Evolutionary conservation across 2,329 filamentous ascomycete genomes (phyloP).

Genomic region (Cercospora sp.): DNA sequence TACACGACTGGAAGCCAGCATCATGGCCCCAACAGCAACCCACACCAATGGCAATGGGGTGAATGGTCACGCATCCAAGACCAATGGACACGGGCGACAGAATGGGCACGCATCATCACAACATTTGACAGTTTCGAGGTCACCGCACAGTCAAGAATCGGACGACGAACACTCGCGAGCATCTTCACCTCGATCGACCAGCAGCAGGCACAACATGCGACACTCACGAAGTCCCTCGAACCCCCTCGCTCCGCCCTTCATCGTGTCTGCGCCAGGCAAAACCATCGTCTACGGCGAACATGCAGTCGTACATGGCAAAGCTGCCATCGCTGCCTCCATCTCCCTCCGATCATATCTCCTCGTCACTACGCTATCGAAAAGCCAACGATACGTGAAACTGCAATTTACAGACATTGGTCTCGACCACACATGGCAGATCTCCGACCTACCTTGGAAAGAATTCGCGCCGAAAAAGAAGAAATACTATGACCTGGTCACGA

Average conservation of each 20-base stretch:
- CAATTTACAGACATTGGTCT: constrained; percentile 90
- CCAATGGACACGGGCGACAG: not conserved
- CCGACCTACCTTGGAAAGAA: constrained; percentile 79
- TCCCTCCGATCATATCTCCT: constrained; percentile 95
- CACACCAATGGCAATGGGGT: constrained; percentile 10
- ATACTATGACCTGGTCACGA: constrained; percentile 81
- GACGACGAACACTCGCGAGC: constrained; percentile 9
- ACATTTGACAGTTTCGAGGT: constrained; percentile 1
- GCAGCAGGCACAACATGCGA: constrained; percentile 4
- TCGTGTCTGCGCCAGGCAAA: constrained; percentile 97
- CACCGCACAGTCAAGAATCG: constrained; percentile 8
- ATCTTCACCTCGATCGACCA: not conserved
- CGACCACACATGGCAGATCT: constrained; percentile 90
- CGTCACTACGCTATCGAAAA: constrained; percentile 91
- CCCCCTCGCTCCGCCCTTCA: constrained; percentile 80
- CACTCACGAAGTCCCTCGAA: constrained; percentile 43
- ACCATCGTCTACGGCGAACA: constrained; percentile 98
- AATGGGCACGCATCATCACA: not conserved
- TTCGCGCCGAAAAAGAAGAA: constrained; percentile 92
- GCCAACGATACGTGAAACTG: constrained; percentile 80
- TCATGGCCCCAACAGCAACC: constrained; percentile 1
- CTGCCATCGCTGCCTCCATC: constrained; percentile 91
- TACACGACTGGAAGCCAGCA: constrained; percentile 1
- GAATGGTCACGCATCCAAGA: not conserved
- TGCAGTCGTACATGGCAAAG: constrained; percentile 95